These are phyloP conservation scores for Ganoderma meredithae DNA, from an alignment of 1,284 basidiomycete species.

Conservation along the genomic window DNA sequence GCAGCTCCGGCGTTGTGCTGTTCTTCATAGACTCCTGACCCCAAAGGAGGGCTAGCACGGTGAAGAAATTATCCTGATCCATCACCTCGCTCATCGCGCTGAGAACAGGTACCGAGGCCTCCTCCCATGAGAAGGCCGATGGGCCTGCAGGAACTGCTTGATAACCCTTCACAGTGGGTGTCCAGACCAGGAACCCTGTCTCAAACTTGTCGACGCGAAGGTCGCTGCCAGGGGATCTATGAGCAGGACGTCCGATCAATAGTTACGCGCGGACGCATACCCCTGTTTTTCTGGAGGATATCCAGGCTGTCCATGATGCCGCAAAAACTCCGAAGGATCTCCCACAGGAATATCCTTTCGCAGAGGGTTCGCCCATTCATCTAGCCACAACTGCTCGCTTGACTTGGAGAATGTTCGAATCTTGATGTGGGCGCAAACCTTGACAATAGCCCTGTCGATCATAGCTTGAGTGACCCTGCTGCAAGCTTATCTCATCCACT, in stretches of 20 bases:
- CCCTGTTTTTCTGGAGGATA: slow-evolving; percentile 30
- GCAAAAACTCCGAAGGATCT: slow-evolving; percentile 56
- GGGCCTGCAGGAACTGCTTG: slow-evolving; percentile 52
- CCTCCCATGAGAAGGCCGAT: slow-evolving; percentile 72
- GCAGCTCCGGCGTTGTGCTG: slow-evolving; percentile 58
- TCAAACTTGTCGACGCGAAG: slow-evolving; percentile 80
- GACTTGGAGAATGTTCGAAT: slow-evolving; percentile 81
- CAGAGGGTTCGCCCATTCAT: slow-evolving; percentile 83
- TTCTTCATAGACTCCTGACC: slow-evolving; percentile 75
- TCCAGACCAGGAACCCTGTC: slow-evolving; percentile 91
- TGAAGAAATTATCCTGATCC: slow-evolving; percentile 65
- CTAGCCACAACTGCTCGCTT: slow-evolving; percentile 78
- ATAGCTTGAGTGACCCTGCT: slow-evolving; percentile 5
- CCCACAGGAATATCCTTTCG: slow-evolving; percentile 59
- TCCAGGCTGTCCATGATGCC: slow-evolving; percentile 51
- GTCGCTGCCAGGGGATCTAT: slow-evolving; percentile 41
- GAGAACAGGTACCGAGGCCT: slow-evolving; percentile 65
- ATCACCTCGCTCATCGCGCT: slow-evolving; percentile 62
- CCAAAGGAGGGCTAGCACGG: slow-evolving; percentile 66
- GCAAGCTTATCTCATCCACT: slow-evolving; percentile 15
- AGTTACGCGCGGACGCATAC: slow-evolving; percentile 14
- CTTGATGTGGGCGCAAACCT: slow-evolving; percentile 82
- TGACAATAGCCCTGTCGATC: slow-evolving; percentile 69
- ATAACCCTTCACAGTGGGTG: slow-evolving; percentile 76
- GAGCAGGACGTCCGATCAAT: neutral